Percentiles rank a stretch among this genome's conserved stretches.
Conservation (phyloP, 179 eudicot species). For the Patellifolia procumbens region DNA sequence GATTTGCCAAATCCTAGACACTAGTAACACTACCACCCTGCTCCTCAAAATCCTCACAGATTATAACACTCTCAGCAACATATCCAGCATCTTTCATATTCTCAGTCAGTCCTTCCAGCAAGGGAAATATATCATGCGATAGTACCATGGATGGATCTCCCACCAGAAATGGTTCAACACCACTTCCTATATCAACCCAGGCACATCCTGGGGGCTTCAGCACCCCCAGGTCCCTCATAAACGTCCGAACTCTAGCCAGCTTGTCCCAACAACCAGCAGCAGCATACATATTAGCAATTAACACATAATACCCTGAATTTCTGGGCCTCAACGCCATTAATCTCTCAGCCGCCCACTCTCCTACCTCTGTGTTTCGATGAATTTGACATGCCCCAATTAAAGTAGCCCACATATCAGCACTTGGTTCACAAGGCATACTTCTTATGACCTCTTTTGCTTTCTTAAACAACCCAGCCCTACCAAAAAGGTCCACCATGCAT, state of each 20-base stretch:
- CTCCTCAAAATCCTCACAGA: constrained; percentile 24
- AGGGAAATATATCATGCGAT: constrained; percentile 50
- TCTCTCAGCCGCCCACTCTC: constrained; percentile 78
- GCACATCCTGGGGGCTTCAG: constrained; percentile 79
- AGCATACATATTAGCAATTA: constrained; percentile 89
- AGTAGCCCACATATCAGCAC: constrained; percentile 84
- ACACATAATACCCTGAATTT: constrained; percentile 73
- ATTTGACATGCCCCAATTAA: constrained; percentile 73
- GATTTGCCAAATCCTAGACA: neutral
- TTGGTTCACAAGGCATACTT: constrained; percentile 74
- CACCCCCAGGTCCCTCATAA: constrained; percentile 70
- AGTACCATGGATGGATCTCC: constrained; percentile 54
- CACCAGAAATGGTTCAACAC: constrained; percentile 60
- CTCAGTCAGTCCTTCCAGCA: constrained; percentile 55
- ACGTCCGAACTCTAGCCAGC: constrained; percentile 60
- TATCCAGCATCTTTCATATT: constrained; percentile 71
- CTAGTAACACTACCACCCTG: neutral
- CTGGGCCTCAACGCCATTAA: constrained; percentile 65
- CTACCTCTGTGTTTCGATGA: constrained; percentile 59
- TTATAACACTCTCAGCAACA: constrained; percentile 27
- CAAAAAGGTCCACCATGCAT: constrained; percentile 91
- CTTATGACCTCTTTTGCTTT: constrained; percentile 60
- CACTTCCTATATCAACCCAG: constrained; percentile 71
- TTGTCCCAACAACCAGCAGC: constrained; percentile 75
- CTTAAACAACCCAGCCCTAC: constrained; percentile 74